Evolutionary conservation across 805 yeast species (phyloP).

Genomic region (Kluyveromyces lactis): DNA sequence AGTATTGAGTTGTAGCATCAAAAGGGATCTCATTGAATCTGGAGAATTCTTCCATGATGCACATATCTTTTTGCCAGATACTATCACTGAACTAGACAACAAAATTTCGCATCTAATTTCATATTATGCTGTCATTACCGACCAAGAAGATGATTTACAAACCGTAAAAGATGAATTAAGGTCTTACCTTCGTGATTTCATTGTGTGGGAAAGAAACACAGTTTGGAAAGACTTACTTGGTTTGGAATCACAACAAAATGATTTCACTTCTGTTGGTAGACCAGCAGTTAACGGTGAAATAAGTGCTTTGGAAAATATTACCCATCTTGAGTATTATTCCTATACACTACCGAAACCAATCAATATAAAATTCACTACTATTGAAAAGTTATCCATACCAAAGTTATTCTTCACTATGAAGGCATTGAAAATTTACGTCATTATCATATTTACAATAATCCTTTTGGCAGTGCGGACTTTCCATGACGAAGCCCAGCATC

Average conservation of each 20-base stretch:
- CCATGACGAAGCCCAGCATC: slow-evolving; percentile 50
- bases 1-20: slow-evolving; percentile 48
- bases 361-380: slow-evolving; percentile 18
- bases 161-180: slow-evolving; percentile 46
- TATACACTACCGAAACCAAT: slow-evolving; percentile 27
- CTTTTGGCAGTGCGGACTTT: slow-evolving; percentile 53
- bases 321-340: slow-evolving; percentile 25
- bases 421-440: slow-evolving; percentile 40
- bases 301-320: slow-evolving; percentile 11
- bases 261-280: slow-evolving; percentile 25
- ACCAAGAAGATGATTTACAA: slow-evolving; percentile 29
- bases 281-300: slow-evolving; percentile 31
- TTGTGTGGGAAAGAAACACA: slow-evolving; percentile 93
- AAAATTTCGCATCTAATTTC: slow-evolving; percentile 45
- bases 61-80: slow-evolving; percentile 45
- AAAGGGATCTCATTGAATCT: slow-evolving; percentile 39
- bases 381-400: slow-evolving; percentile 36
- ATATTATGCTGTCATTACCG: slow-evolving; percentile 45
- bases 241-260: slow-evolving; percentile 57
- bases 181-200: slow-evolving; percentile 71
- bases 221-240: slow-evolving; percentile 95
- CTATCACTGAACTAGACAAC: slow-evolving; percentile 41
- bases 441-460: slow-evolving; percentile 44
- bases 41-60: slow-evolving; percentile 39
- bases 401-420: slow-evolving; percentile 39